Conservation (phyloP, 1,284 basidiomycete species). For the Neotropicomus parvogracilis region DNA sequence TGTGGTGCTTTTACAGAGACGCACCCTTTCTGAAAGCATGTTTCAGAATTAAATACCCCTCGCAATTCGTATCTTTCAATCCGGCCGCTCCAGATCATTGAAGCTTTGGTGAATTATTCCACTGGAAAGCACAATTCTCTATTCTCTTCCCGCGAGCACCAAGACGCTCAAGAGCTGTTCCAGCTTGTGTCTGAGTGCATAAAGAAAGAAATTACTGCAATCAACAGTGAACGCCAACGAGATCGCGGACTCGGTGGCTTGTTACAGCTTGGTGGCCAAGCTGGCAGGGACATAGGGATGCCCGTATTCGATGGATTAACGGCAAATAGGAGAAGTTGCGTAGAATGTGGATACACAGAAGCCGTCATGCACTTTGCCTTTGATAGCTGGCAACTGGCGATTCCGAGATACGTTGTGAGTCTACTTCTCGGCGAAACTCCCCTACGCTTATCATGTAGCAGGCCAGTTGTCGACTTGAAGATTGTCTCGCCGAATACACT, state of each 20-base stretch:
- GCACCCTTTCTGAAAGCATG: constrained; percentile 12
- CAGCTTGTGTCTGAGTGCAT: constrained; percentile 84
- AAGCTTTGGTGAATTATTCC: constrained; percentile 59
- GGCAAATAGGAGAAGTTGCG: constrained; percentile 77
- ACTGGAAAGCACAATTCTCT: constrained; percentile 58
- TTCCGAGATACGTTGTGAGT: constrained; percentile 61
- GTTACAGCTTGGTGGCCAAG: constrained; percentile 32
- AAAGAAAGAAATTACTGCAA: constrained; percentile 69
- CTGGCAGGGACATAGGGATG: constrained; percentile 48
- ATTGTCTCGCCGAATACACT: constrained; percentile 80
- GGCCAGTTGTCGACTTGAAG: constrained; percentile 63
- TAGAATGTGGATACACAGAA: constrained; percentile 82
- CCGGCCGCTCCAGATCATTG: constrained; percentile 68
- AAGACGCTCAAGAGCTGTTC: constrained; percentile 95
- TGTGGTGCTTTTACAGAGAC: constrained; percentile 6
- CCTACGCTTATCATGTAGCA: constrained; percentile 21
- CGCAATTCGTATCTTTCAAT: constrained; percentile 55
- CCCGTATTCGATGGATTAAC: constrained; percentile 80
- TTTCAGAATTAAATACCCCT: constrained; percentile 69
- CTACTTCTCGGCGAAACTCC: constrained; percentile 1
- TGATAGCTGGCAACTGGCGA: constrained; percentile 75
- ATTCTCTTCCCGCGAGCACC: constrained; percentile 84
- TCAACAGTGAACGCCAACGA: constrained; percentile 60
- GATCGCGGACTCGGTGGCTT: constrained; percentile 66
- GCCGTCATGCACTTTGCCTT: constrained; percentile 85